Percentiles rank a stretch among this genome's conserved stretches.
Conservation (phyloP, 805 yeast species). For the Komagataella kurtzmanii region DNA sequence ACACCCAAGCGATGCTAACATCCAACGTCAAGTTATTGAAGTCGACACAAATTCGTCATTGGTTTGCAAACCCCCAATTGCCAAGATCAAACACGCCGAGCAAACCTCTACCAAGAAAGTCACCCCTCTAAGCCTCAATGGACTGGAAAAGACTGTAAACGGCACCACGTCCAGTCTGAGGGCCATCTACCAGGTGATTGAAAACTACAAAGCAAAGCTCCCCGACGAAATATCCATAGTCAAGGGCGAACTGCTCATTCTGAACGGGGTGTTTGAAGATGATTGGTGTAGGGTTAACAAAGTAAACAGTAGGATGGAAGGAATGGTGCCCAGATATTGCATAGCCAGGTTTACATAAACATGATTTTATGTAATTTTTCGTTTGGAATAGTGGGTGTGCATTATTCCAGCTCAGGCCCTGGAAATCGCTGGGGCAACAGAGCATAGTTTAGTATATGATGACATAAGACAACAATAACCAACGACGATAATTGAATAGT, state of each 20-base stretch:
- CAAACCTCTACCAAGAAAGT: neutral
- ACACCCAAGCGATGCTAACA: neutral
- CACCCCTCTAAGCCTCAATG: neutral
- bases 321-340: slow-evolving; percentile 5
- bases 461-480: neutral
- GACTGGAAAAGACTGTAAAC: neutral
- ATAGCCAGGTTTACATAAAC: neutral
- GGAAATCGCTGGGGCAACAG: neutral
- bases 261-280: slow-evolving; percentile 3
- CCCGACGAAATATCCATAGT: slow-evolving; percentile 4
- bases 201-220: slow-evolving; percentile 1
- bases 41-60: neutral
- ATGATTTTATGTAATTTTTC: no score
- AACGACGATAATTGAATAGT: neutral
- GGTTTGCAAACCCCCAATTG: neutral
- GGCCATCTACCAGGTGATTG: slow-evolving; percentile 1
- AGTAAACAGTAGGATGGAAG: neutral
- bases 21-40: neutral
- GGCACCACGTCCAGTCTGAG: neutral
- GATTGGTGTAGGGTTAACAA: slow-evolving; percentile 6
- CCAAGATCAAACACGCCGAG: slow-evolving; percentile 1
- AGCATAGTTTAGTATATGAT: neutral
- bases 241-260: slow-evolving; percentile 2
- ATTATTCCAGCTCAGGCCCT: neutral
- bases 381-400: no score